Base-by-base conservation (phyloP, 495 filamentous ascomycete genomes). In the Penicillium cosmopolitanum region DNA sequence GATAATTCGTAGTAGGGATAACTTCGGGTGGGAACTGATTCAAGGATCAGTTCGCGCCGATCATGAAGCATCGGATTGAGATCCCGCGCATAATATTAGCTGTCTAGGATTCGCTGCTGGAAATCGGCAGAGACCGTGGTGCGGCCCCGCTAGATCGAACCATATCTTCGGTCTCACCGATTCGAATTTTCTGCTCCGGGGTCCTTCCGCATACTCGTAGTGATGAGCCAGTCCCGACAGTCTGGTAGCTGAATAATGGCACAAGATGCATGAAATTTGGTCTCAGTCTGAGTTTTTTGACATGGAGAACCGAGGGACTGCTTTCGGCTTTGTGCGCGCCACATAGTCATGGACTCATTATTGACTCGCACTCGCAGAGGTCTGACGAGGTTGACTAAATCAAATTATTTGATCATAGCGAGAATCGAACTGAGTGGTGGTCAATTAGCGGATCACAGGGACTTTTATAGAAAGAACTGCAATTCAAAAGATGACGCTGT, bases 1-100 rank as follows among this genome's bases (percentile, higher is more conserved):
- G 46, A 48, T 19, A 3, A 28, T 48, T 8, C 2, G 15, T 43
- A 44, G 8, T 9, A 11, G 46, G 46, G 21, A 28, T 13, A 25
- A 4, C 7, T 46, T 19, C 7, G 42, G 15, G 46, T 25, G 46
- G 46, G 23, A 48, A 48, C 46, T 46, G 43, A 46, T 10, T 48
- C 46, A 13, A 28, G 19, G 21, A 48, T 48, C 46, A 48, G 23
- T 48, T 23, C 19, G n/a, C 9, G 46, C 18, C 6, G 46, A 48
- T 31, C 46, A 23, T 12, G 5, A 23, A 23, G 1, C 10, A 48
- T 44, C 42, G 42, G 42, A 5, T 44, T 44, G 16, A 44, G 42
- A 44, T 44, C 16, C 42, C 42, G 42, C 42, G 42, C 15, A 44
- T 44, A 44, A 18, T 4, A 44, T 44, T 38, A 44, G 42, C 16